Evolutionary conservation across 2,329 filamentous ascomycete genomes (phyloP).

Genomic region (Apiospora pterosperma): DNA sequence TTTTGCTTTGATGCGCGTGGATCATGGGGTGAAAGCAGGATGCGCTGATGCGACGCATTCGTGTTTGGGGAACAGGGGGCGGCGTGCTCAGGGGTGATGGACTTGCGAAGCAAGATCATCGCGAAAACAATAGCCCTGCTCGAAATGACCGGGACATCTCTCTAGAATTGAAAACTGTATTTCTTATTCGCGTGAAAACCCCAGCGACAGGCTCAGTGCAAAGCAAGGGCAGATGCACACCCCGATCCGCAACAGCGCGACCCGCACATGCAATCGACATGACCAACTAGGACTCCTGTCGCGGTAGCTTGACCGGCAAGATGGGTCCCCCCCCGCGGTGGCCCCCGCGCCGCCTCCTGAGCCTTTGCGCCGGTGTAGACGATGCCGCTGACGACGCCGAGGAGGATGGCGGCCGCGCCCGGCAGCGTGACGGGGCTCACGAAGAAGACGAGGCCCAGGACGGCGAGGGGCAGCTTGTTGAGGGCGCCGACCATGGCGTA

Average conservation of each 20-base stretch:
- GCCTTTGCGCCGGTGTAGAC: no score
- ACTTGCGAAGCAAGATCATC: not conserved
- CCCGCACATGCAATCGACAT: not conserved
- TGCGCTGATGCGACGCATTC: not conserved
- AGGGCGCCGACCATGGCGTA: constrained; percentile 98
- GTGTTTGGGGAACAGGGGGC: not conserved
- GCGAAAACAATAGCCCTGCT: not conserved
- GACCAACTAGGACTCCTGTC: not conserved
- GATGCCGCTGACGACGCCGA: constrained; percentile 78
- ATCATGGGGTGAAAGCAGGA: no score
- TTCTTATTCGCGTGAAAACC: not conserved
- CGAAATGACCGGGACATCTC: not conserved
- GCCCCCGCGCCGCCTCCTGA: no score
- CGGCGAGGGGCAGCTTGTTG: constrained; percentile 94
- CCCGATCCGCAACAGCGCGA: not conserved
- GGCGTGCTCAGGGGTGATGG: not conserved
- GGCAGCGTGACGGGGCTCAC: constrained; percentile 88
- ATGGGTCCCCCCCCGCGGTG: not conserved
- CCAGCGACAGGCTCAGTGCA: not conserved
- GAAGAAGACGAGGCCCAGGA: constrained; percentile 94
- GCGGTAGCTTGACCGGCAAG: not conserved
- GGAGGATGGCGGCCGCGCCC: constrained; percentile 83
- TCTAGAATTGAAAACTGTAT: not conserved
- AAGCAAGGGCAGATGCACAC: not conserved
- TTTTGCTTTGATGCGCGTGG: no score